A percentile compares a stretch with the other conserved stretches of the same genome.
These are phyloP conservation scores for Cladophialophora bantiana DNA, from an alignment of 2,329 filamentous ascomycete genomes.

Conservation along the genomic window DNA sequence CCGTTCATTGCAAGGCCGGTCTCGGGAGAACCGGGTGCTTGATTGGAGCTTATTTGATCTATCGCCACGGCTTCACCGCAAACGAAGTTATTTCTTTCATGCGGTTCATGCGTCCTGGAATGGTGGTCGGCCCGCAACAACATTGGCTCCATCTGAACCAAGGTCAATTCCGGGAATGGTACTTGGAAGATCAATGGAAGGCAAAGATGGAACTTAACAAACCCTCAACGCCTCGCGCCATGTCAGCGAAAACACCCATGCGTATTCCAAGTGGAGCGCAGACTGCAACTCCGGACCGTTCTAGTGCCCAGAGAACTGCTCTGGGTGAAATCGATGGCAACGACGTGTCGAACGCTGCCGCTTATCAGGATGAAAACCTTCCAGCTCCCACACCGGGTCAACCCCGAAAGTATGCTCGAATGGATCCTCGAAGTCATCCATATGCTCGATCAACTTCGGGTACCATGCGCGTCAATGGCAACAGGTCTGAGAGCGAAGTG, in stretches of 20 bases:
- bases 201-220: slow-evolving; percentile 75
- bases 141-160: slow-evolving; percentile 99
- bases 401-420: slow-evolving; percentile 83
- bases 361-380: slow-evolving; percentile 85
- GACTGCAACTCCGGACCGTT: slow-evolving; percentile 76
- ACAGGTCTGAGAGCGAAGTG: slow-evolving; percentile 62
- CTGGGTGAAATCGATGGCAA: slow-evolving; percentile 95
- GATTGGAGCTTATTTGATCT: slow-evolving; percentile 97
- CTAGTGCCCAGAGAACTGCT: slow-evolving; percentile 68
- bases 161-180: slow-evolving; percentile 97
- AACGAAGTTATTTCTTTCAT: slow-evolving; percentile 98
- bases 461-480: slow-evolving; percentile 43
- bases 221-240: slow-evolving; percentile 60
- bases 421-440: slow-evolving; percentile 75
- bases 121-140: slow-evolving; percentile 98
- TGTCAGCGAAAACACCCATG: slow-evolving; percentile 66
- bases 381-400: slow-evolving; percentile 95
- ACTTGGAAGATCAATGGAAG: slow-evolving; percentile 79
- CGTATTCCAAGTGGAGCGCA: slow-evolving; percentile 69
- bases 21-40: slow-evolving; percentile 93
- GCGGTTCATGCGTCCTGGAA: slow-evolving; percentile 98
- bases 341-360: slow-evolving; percentile 57
- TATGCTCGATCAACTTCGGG: slow-evolving; percentile 67
- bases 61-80: slow-evolving; percentile 94
- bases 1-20: slow-evolving; percentile 98